These are phyloP conservation scores for Avena eriantha DNA, from an alignment of 176 grass and related monocot genomes.

Conservation along the genomic window DNA sequence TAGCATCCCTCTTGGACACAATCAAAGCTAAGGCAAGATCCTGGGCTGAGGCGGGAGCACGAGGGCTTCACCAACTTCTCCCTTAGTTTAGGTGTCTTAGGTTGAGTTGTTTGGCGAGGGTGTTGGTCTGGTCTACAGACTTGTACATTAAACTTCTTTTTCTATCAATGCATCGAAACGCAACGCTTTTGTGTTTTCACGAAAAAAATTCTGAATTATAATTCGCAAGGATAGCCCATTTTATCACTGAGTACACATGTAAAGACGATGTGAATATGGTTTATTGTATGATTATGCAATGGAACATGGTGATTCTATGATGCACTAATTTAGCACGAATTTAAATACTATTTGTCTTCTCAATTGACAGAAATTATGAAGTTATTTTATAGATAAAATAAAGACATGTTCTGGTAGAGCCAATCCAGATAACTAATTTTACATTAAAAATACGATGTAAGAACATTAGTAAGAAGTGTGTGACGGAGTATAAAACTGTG, in stretches of 20 bases:
- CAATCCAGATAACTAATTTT: background rate
- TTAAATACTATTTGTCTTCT: background rate
- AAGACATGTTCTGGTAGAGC: background rate
- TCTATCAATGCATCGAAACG: too few species aligned
- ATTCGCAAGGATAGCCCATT: background rate
- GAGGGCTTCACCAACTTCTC: too few species aligned
- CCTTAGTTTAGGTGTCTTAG: too few species aligned
- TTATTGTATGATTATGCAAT: background rate
- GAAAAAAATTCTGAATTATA: too few species aligned
- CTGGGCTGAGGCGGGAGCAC: too few species aligned
- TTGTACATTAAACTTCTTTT: too few species aligned
- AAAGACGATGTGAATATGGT: background rate
- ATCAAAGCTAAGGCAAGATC: too few species aligned
- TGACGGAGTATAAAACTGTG: background rate
- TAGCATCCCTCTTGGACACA: too few species aligned
- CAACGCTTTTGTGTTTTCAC: too few species aligned
- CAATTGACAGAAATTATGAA: background rate
- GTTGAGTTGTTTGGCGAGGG: too few species aligned
- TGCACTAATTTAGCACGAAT: background rate
- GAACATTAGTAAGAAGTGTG: background rate
- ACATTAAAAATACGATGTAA: background rate
- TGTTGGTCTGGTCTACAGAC: too few species aligned
- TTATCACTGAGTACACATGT: background rate
- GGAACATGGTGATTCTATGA: background rate
- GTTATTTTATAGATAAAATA: slow-evolving; percentile 15